phyloP scores from a whole-genome alignment of 495 filamentous ascomycete species.

The Echria macrotheca region DNA sequence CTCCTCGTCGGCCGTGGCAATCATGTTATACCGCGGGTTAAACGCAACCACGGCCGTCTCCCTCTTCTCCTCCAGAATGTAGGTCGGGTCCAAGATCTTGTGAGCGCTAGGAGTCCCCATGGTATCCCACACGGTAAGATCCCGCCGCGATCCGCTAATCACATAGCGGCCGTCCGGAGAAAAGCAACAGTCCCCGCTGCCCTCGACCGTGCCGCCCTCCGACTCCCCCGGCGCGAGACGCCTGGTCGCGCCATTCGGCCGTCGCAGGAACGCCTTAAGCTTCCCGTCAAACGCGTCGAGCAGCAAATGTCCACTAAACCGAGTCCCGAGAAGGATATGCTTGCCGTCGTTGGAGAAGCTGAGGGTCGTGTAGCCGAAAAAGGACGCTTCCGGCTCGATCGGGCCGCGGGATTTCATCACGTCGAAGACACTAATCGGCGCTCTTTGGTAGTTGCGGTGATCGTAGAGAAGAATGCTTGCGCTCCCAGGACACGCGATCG shows the following conservation, averaged over 20 bases:
- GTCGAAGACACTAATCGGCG: slow-evolving; percentile 83
- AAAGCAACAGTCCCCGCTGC: slow-evolving; percentile 78
- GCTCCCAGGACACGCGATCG: slow-evolving; percentile 74
- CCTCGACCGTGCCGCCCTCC: slow-evolving; percentile 34
- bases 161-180: slow-evolving; percentile 82
- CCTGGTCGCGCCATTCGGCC: slow-evolving; percentile 33
- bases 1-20: slow-evolving; percentile 83
- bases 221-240: slow-evolving; percentile 46
- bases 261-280: slow-evolving; percentile 59
- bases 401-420: slow-evolving; percentile 43
- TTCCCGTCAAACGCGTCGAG: slow-evolving; percentile 83
- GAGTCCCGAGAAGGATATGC: slow-evolving; percentile 72
- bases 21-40: slow-evolving; percentile 85
- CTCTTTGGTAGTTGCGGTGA: slow-evolving; percentile 83
- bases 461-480: slow-evolving; percentile 85
- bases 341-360: slow-evolving; percentile 96
- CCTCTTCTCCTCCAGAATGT: slow-evolving; percentile 58
- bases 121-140: slow-evolving; percentile 80
- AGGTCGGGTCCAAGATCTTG: slow-evolving; percentile 58
- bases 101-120: slow-evolving; percentile 48
- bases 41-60: slow-evolving; percentile 72
- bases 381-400: slow-evolving; percentile 31
- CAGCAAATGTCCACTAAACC: slow-evolving; percentile 74
- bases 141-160: slow-evolving; percentile 66
- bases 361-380: slow-evolving; percentile 72